phyloP scores from a whole-genome alignment of 495 filamentous ascomycete genomes.

The Neurospora terricola region DNA sequence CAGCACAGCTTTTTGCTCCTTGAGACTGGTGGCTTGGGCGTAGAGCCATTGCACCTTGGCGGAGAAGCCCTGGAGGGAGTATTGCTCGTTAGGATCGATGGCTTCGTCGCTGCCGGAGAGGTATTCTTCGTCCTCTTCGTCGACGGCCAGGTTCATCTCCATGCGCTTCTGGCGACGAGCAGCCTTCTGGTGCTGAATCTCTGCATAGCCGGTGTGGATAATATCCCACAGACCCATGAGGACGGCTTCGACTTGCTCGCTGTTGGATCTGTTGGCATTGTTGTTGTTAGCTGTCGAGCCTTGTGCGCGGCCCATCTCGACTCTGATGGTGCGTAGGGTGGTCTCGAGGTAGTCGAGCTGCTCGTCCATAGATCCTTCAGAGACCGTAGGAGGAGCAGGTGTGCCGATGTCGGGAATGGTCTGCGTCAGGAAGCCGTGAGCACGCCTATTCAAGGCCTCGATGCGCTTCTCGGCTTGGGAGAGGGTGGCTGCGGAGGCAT shows the following conservation, averaged over 20 bases:
- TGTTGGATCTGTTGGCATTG: conserved; percentile 25
- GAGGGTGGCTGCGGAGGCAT: conserved; percentile 8
- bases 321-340: conserved; percentile 19
- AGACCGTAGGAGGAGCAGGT: conserved; percentile 16
- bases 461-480: conserved; percentile 20
- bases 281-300: conserved; percentile 9
- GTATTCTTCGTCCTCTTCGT: conserved; percentile 36
- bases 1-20: conserved; percentile 76
- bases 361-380: conserved; percentile 20
- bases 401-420: conserved; percentile 12
- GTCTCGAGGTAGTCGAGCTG: conserved; percentile 34
- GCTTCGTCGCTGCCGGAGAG: conserved; percentile 39
- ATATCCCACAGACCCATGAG: conserved; percentile 66
- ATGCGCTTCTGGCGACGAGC: conserved; percentile 36
- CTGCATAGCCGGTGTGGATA: conserved; percentile 52
- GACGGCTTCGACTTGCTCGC: conserved; percentile 48
- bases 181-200: conserved; percentile 43
- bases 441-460: conserved; percentile 20
- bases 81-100: conserved; percentile 43
- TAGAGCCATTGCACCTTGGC: conserved; percentile 70
- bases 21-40: conserved; percentile 49
- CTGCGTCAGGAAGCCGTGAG: conserved; percentile 21
- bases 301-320: conserved; percentile 24
- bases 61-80: conserved; percentile 59
- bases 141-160: conserved; percentile 25